A percentile compares a stretch with the other conserved stretches of the same genome.
Evolutionary conservation across 257 asterid species (phyloP).

Genomic region (Solanum pinnatisectum): DNA sequence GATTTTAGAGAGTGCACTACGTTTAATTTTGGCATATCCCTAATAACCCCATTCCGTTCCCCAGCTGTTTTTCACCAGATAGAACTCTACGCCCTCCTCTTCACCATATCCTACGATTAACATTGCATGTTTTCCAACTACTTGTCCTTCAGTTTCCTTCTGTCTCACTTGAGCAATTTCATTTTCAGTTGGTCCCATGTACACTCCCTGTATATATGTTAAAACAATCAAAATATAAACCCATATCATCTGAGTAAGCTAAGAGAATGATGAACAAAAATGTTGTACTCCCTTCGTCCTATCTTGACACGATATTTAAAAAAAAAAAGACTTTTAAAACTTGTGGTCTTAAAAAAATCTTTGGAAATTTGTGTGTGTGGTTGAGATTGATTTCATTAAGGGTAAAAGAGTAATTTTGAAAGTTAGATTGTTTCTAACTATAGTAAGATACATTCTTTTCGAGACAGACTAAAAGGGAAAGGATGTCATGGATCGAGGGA

Average conservation of each 20-base stretch:
- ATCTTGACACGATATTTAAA: too few species aligned
- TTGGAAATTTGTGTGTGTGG: too few species aligned
- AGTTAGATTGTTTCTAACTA: too few species aligned
- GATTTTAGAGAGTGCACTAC: not conserved
- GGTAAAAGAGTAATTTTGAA: too few species aligned
- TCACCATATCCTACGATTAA: not conserved
- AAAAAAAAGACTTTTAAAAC: too few species aligned
- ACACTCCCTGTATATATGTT: not conserved
- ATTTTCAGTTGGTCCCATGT: not conserved
- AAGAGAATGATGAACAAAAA: not conserved
- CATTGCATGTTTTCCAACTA: not conserved
- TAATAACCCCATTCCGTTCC: not conserved
- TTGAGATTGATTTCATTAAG: too few species aligned
- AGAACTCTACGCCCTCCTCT: not conserved
- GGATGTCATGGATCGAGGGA: fast-evolving
- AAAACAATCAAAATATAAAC: not conserved
- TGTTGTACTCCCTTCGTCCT: not conserved
- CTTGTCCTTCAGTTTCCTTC: not conserved
- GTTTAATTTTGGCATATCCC: not conserved
- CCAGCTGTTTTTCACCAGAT: not conserved
- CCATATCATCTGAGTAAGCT: not conserved
- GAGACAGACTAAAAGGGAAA: not conserved
- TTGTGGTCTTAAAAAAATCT: not conserved
- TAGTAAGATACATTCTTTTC: not conserved
- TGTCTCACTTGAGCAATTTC: not conserved